phyloP scores from a whole-genome alignment of 179 eudicot species.

The Camellia oleifera region DNA sequence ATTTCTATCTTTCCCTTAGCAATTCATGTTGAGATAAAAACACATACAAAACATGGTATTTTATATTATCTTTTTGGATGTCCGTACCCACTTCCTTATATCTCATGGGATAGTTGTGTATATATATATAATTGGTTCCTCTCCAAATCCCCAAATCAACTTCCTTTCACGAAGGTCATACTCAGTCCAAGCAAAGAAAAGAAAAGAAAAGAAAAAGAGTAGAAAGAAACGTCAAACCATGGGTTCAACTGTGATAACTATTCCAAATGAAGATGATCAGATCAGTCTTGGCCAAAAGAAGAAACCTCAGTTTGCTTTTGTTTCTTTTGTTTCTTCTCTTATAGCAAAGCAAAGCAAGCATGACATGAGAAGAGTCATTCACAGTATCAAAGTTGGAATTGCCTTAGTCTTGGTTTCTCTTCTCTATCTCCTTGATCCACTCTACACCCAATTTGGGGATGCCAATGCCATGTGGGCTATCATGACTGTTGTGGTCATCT shows the following conservation, averaged over 20 bases:
- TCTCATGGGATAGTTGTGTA: slow-evolving; percentile 2
- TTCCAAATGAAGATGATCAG: slow-evolving; percentile 25
- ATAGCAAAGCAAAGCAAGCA: slow-evolving; percentile 11
- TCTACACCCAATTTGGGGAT: slow-evolving; percentile 52
- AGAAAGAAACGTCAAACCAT: slow-evolving; percentile 16
- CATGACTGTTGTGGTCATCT: slow-evolving; percentile 57
- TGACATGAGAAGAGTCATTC: slow-evolving; percentile 31
- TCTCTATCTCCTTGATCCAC: slow-evolving; percentile 57
- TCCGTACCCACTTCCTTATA: slow-evolving; percentile 13
- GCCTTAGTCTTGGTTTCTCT: slow-evolving; percentile 64
- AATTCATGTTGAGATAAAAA: neutral
- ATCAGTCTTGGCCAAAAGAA: slow-evolving; percentile 18
- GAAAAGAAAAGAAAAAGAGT: neutral
- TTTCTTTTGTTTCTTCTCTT: slow-evolving; percentile 20
- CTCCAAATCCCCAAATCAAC: slow-evolving; percentile 13
- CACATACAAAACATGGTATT: neutral
- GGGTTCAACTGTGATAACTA: slow-evolving; percentile 30
- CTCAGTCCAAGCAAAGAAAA: slow-evolving; percentile 1
- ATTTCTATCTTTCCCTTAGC: neutral
- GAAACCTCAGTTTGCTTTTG: slow-evolving; percentile 12
- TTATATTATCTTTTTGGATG: neutral
- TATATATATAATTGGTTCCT: slow-evolving; percentile 16
- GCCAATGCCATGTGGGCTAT: slow-evolving; percentile 67
- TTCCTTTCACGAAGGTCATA: slow-evolving; percentile 9
- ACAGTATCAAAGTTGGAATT: slow-evolving; percentile 53